Conservation (phyloP, 2,329 filamentous ascomycete species). For the Calcarisporium arbuscula region DNA sequence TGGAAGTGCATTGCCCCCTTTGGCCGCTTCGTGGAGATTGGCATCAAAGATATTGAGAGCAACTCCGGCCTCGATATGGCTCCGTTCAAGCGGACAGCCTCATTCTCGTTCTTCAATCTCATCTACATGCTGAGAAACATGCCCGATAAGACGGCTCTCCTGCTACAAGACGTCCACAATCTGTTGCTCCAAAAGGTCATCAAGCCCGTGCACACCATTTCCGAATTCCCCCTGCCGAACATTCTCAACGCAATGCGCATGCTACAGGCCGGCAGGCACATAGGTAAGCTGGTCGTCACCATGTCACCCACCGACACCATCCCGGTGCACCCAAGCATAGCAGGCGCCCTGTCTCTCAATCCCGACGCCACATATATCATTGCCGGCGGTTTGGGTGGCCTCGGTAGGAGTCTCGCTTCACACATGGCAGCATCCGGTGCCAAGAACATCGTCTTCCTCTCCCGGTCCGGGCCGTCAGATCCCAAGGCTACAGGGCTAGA, state of each 20-base stretch:
- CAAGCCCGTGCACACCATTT: conserved; percentile 15
- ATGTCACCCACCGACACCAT: conserved; percentile 8
- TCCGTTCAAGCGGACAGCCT: not conserved
- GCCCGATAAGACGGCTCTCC: too few relatives aligned
- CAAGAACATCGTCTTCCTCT: conserved; percentile 19
- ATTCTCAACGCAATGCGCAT: conserved; percentile 30
- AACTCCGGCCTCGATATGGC: conserved; percentile 10
- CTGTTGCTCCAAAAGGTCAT: too few relatives aligned
- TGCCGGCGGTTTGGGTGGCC: conserved; percentile 42
- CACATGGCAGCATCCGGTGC: conserved; percentile 20
- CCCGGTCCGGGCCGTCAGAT: conserved; percentile 15
- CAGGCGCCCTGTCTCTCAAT: conserved; percentile 7
- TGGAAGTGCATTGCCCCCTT: conserved; percentile 20
- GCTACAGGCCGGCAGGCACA: conserved; percentile 32
- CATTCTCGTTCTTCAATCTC: conserved; percentile 9
- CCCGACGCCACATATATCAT: conserved; percentile 38
- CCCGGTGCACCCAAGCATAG: conserved; percentile 6
- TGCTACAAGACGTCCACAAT: too few relatives aligned
- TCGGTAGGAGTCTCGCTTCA: conserved; percentile 38
- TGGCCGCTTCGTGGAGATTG: conserved; percentile 34
- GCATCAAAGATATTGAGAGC: conserved; percentile 23
- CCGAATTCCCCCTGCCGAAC: conserved; percentile 18
- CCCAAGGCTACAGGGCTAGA: conserved; percentile 13
- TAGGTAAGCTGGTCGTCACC: conserved; percentile 27
- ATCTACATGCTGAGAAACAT: too few relatives aligned